These are phyloP conservation scores for Cruciata laevipes DNA, from an alignment of 257 asterid genomes.

Conservation along the genomic window DNA sequence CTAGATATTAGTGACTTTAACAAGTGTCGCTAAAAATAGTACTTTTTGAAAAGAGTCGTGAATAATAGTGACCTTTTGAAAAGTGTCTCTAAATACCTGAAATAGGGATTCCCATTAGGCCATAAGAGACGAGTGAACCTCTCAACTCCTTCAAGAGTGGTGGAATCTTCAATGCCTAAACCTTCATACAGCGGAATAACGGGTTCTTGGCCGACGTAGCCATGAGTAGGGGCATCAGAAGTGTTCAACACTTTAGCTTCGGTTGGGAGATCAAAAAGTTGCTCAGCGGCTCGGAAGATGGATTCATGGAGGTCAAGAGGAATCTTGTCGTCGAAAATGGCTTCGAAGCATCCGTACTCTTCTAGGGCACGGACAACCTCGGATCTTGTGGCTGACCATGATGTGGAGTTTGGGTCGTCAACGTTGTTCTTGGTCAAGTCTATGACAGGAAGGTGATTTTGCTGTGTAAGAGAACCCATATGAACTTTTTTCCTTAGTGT, in stretches of 20 bases:
- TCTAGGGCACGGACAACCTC: slow-evolving; percentile 50
- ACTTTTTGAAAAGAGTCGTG: too few relatives aligned
- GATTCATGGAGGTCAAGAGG: slow-evolving; percentile 44
- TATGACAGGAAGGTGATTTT: slow-evolving; percentile 32
- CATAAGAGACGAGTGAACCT: slow-evolving; percentile 59
- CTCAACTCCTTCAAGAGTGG: slow-evolving; percentile 45
- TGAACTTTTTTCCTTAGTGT: not conserved
- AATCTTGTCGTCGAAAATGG: slow-evolving; percentile 33
- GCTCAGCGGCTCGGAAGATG: slow-evolving; percentile 42
- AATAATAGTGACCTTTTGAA: too few relatives aligned
- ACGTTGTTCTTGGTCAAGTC: slow-evolving; percentile 43
- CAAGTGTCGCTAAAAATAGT: too few relatives aligned
- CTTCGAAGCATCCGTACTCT: slow-evolving; percentile 60
- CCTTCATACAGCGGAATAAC: slow-evolving; percentile 57
- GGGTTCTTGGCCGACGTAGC: slow-evolving; percentile 67
- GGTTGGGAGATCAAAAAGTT: slow-evolving; percentile 49
- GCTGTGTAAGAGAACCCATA: slow-evolving; percentile 42
- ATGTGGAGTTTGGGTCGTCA: slow-evolving; percentile 33
- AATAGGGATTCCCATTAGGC: slow-evolving; percentile 21
- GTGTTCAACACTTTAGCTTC: slow-evolving; percentile 45
- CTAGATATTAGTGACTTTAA: too few relatives aligned
- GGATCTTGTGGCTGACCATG: slow-evolving; percentile 39
- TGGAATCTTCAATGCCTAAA: slow-evolving; percentile 59
- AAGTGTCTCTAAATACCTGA: not conserved
- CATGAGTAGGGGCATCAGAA: slow-evolving; percentile 55